These are phyloP conservation scores for Sporothrix variecibatus DNA, from an alignment of 2,329 filamentous ascomycete genomes.

Conservation along the genomic window DNA sequence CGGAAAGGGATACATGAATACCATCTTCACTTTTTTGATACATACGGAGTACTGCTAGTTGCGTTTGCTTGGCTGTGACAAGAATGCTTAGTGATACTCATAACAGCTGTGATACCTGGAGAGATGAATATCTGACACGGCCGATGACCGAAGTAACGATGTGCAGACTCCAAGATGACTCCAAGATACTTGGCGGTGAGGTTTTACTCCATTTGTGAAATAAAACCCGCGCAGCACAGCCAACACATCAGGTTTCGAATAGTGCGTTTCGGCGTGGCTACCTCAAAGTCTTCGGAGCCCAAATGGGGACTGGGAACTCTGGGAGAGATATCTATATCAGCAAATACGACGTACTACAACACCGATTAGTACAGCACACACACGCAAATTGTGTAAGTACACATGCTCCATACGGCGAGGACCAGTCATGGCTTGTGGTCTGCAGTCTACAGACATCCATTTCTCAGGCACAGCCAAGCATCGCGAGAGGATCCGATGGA, in stretches of 20 bases:
- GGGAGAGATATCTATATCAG: background rate
- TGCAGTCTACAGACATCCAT: background rate
- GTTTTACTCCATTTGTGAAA: background rate
- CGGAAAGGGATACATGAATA: slow-evolving; percentile 11
- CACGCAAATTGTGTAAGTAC: background rate
- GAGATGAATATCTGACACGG: background rate
- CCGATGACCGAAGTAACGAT: background rate
- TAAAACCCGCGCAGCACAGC: slow-evolving; percentile 7
- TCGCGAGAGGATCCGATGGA: background rate
- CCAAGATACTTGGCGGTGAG: background rate
- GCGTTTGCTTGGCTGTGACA: background rate
- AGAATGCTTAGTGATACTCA: background rate
- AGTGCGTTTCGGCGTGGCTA: background rate
- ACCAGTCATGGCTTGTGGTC: background rate
- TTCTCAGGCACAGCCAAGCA: background rate
- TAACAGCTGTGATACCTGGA: background rate
- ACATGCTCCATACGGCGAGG: background rate
- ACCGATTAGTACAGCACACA: background rate
- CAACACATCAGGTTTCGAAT: background rate
- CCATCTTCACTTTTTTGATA: slow-evolving; percentile 18
- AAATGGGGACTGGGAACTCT: background rate
- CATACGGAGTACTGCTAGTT: background rate
- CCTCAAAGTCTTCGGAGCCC: background rate
- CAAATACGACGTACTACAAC: background rate
- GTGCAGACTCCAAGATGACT: background rate